Conservation (phyloP, 1,139 yeast species). For the Insectozyma bohioensis region DNA sequence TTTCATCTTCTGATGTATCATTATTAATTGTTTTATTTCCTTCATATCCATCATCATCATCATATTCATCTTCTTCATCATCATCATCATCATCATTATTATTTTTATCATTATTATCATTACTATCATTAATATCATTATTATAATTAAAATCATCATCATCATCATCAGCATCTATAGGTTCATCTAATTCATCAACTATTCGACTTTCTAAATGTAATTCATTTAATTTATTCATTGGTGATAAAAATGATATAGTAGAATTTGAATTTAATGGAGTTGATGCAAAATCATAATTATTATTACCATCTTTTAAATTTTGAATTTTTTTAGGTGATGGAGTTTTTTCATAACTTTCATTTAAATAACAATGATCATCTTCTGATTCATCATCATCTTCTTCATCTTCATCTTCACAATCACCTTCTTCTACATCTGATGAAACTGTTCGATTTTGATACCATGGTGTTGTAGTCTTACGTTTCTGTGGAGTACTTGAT, state of each 20-base stretch:
- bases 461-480: conserved; percentile 8
- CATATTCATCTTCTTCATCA: conserved; percentile 14
- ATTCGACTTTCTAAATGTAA: conserved; percentile 23
- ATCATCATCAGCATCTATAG: conserved; percentile 4
- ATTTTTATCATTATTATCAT: conserved; percentile 2
- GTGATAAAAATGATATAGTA: conserved; percentile 35
- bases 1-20: conserved; percentile 13
- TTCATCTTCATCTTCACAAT: conserved; percentile 6
- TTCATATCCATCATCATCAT: conserved; percentile 15
- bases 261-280: conserved; percentile 30
- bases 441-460: conserved; percentile 6
- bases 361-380: conserved; percentile 1
- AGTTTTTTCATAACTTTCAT: conserved; percentile 9
- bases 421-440: conserved; percentile 8
- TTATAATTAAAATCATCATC: conserved; percentile 7
- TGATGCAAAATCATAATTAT: conserved; percentile 24
- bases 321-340: conserved; percentile 15
- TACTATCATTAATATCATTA: conserved; percentile 12
- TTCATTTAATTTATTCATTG: conserved; percentile 33
- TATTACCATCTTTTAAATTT: not conserved
- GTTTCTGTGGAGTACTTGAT: conserved; percentile 1
- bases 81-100: conserved; percentile 7
- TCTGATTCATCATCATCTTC: conserved; percentile 4
- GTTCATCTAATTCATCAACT: conserved; percentile 5
- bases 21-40: conserved; percentile 21